Conservation (phyloP, 306 rosid species). For the Acacia melanoxylon region DNA sequence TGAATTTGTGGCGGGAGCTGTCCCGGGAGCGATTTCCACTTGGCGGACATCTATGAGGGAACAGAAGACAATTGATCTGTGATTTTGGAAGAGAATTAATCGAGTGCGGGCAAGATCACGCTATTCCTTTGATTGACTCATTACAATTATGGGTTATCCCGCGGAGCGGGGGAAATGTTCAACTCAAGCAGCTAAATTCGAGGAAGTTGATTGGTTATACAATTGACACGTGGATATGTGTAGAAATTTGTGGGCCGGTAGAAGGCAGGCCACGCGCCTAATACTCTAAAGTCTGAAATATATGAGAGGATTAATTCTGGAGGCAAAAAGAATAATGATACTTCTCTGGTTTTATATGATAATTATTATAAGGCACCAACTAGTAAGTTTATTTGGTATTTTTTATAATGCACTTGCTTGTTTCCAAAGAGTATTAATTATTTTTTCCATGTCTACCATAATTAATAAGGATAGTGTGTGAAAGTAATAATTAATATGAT, state of each 20-base stretch:
- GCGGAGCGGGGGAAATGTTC: background rate
- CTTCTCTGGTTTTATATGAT: no score
- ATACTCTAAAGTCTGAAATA: no score
- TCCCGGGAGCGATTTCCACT: slow-evolving; percentile 1
- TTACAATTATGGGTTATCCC: background rate
- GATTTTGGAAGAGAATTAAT: background rate
- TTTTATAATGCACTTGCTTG: no score
- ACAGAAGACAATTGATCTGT: background rate
- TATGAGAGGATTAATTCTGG: no score
- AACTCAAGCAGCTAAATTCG: background rate
- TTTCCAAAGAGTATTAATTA: no score
- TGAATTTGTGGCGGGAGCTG: slow-evolving; percentile 24
- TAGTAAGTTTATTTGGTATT: no score
- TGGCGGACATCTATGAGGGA: slow-evolving; percentile 21
- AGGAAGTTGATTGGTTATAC: background rate
- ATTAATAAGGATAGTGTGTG: no score
- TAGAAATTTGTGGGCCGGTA: background rate
- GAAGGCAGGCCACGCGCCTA: background rate
- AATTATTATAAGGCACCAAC: no score
- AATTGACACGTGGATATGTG: slow-evolving; percentile 15
- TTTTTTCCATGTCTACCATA: no score
- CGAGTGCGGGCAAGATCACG: background rate
- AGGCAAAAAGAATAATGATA: no score
- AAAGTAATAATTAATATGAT: no score
- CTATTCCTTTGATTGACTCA: background rate